Base-by-base conservation (phyloP, 2,329 filamentous ascomycete genomes). In the Coniella lustricola region DNA sequence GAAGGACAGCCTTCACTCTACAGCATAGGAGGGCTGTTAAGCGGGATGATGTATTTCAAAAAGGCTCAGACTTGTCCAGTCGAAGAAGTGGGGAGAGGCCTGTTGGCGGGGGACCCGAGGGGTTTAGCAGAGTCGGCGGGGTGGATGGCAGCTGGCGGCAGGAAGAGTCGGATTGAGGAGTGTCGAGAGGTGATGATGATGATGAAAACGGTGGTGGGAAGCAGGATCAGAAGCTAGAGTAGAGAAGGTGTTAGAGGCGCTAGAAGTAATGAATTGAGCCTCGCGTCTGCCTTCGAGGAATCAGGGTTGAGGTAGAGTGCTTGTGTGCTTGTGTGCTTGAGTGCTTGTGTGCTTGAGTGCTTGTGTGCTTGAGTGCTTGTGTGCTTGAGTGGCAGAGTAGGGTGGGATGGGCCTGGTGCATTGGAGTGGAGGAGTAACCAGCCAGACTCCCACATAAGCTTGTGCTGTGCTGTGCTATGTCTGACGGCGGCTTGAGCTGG, bases 1-100 rank as follows among this genome's bases (percentile, higher is more conserved):
- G 55, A 56, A 54, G 52, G 48, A 48, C 29, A 51, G 44, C 54
- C 57, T 58, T 56, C 55, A 56, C 60, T 54, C 59, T 59, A 56
- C 58, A 25, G 32, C 46, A 29, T 10, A 29, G 25, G 10, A 10
- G 14, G 31, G 37, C 36, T 32, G 41, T 25, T 25, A 44, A 33
- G 44, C 35, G 33, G 38, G 31, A 45, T 46, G 40, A 47, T 48
- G 34, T 31, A 32, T 50, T 32, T 22, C 16, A 40, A 40, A 40
- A 41, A 39, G 31, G 31, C 43, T n/a, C 31, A 41, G 43, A 34
- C 21, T 40, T 38, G 48, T 39, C 12, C 29, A 40, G 42, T 46
- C 36, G 50, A 37, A 25, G 40, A 46, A 39, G 43, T 41, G 22
- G 39, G 48, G 44, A 38, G 40, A 33, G 32, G 20, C 5, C 38